A percentile compares a stretch with the other conserved stretches of the same genome.
Conservation (phyloP, 345 rosid genomes). For the Populus pruinosa region DNA sequence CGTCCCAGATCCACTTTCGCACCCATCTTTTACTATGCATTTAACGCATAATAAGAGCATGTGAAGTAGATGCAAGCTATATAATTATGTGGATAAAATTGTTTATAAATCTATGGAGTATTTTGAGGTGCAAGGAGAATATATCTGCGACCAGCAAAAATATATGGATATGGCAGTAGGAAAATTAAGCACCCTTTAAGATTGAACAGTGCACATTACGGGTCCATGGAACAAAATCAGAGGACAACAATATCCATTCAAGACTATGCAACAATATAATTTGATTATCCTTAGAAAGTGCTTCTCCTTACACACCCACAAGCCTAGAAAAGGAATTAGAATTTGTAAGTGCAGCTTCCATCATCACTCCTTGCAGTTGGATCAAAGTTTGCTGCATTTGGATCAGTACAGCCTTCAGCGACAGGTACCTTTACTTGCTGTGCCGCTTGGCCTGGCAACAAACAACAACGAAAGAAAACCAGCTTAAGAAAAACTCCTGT, state of each 20-base stretch:
- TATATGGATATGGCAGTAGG: not conserved
- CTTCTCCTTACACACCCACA: not conserved
- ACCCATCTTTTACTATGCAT: too few species aligned
- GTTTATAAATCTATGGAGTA: not conserved
- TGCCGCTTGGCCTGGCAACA: conserved; percentile 71
- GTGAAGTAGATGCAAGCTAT: too few species aligned
- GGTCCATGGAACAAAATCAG: conserved; percentile 2
- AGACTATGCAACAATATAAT: not conserved
- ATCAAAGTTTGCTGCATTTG: conserved; percentile 59
- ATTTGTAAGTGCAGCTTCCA: conserved; percentile 65
- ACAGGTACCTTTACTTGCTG: conserved; percentile 72
- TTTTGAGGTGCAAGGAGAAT: not conserved
- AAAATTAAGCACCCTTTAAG: not conserved
- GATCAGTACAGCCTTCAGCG: conserved; percentile 89
- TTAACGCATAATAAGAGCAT: too few species aligned
- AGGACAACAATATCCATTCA: not conserved
- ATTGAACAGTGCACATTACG: not conserved
- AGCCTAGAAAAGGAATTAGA: conserved; percentile 21
- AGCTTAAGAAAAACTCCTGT: not conserved
- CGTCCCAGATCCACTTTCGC: too few species aligned
- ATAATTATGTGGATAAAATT: not conserved
- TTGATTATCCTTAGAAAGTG: not conserved
- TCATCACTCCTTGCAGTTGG: conserved; percentile 95
- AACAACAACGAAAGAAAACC: not conserved
- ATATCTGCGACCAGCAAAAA: not conserved